Evolutionary conservation across 139 green algal genomes (phyloP).

Genomic region (Klebsormidium nitens): DNA sequence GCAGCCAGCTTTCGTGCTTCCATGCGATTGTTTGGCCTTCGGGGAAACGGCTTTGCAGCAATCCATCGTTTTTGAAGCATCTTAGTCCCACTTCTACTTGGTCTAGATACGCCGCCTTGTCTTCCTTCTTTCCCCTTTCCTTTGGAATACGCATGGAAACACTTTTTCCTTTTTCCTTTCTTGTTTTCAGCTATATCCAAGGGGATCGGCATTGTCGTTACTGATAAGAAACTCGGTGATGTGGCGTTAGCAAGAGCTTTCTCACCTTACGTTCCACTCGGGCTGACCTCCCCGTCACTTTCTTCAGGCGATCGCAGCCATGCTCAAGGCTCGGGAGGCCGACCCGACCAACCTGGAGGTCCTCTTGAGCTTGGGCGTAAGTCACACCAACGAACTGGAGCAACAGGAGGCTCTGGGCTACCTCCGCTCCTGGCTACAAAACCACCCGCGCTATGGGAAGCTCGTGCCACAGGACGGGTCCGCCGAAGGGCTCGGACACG

Average conservation of each 20-base stretch:
- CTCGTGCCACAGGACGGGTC: constrained; percentile 1
- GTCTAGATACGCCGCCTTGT: no score
- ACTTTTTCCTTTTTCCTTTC: background rate
- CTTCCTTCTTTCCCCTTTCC: no score
- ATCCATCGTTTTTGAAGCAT: no score
- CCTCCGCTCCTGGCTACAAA: constrained; percentile 66
- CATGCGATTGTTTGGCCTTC: no score
- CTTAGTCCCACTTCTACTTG: no score
- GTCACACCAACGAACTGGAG: constrained; percentile 96
- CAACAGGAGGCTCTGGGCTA: constrained; percentile 56
- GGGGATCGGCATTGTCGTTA: background rate
- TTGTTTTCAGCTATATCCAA: background rate
- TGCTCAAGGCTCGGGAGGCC: constrained; percentile 63
- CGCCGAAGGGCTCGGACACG: constrained; percentile 18
- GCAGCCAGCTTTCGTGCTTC: no score
- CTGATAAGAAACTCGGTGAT: no score
- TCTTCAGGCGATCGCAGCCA: constrained; percentile 86
- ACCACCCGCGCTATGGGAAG: constrained; percentile 47
- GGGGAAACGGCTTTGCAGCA: no score
- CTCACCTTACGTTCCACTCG: no score
- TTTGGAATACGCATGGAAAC: no score
- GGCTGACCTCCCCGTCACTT: no score
- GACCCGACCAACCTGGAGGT: constrained; percentile 78
- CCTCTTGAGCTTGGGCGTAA: constrained; percentile 87
- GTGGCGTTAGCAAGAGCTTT: no score